A percentile compares a stretch with the other conserved stretches of the same genome.
Evolutionary conservation across 768 basidiomycete species (phyloP).

Genomic region (Leccinellum rugosiceps): DNA sequence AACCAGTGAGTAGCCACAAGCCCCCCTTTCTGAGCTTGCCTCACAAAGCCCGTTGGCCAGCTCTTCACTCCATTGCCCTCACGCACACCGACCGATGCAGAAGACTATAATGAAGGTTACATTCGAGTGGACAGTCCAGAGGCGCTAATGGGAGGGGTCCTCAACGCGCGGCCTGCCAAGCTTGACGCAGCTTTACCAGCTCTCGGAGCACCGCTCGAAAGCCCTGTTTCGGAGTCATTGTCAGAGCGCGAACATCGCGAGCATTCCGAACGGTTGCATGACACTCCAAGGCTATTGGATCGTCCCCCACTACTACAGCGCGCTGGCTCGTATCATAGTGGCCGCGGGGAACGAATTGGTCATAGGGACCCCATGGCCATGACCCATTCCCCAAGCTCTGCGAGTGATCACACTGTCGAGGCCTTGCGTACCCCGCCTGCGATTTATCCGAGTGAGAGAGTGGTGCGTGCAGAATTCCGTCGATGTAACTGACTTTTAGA

Average conservation of each 20-base stretch:
- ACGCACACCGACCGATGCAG: constrained; percentile 31
- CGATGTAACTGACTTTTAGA: not conserved
- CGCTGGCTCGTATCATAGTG: constrained; percentile 21
- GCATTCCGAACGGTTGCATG: constrained; percentile 16
- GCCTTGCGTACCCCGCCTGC: constrained; percentile 20
- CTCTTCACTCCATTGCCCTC: constrained; percentile 33
- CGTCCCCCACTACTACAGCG: constrained; percentile 18
- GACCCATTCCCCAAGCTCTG: constrained; percentile 16
- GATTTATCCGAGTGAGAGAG: constrained; percentile 24
- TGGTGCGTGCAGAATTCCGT: constrained; percentile 15
- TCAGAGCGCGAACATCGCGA: constrained; percentile 25
- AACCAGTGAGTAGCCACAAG: constrained; percentile 25
- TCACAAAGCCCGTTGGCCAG: constrained; percentile 14
- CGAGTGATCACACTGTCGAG: constrained; percentile 33
- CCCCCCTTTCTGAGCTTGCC: constrained; percentile 4
- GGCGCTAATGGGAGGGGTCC: constrained; percentile 31
- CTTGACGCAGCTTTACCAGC: constrained; percentile 20
- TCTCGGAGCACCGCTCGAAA: constrained; percentile 18
- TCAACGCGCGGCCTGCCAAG: constrained; percentile 31
- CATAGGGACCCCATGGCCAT: constrained; percentile 24
- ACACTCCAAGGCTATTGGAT: constrained; percentile 23
- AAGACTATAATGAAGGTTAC: constrained; percentile 31
- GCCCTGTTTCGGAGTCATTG: constrained; percentile 17
- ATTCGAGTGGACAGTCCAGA: constrained; percentile 31
- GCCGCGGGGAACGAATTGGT: constrained; percentile 14